Evolutionary conservation across 495 filamentous ascomycete species (phyloP).

Genomic region (Eremomyces bilateralis): DNA sequence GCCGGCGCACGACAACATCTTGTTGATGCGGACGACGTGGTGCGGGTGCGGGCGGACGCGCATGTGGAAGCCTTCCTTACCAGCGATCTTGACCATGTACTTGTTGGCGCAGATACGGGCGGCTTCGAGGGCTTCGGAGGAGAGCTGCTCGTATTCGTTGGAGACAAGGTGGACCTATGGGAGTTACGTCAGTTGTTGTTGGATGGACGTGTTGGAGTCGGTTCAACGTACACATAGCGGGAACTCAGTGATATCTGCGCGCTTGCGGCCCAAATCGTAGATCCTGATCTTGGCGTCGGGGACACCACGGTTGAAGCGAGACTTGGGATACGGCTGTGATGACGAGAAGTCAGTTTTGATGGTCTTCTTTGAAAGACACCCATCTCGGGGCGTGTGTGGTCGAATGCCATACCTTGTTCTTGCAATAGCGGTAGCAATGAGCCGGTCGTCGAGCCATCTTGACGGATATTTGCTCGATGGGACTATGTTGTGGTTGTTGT

Average conservation of each 20-base stretch:
- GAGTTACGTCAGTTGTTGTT: conserved; percentile 14
- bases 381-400: too few relatives aligned
- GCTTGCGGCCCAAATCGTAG: conserved; percentile 99
- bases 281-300: conserved; percentile 98
- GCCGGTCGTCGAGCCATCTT: conserved; percentile 97
- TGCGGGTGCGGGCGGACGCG: conserved; percentile 95
- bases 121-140: conserved; percentile 94
- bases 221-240: conserved; percentile 90
- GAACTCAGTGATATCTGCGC: conserved; percentile 95
- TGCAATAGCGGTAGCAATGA: conserved; percentile 99
- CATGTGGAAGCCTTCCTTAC: conserved; percentile 99
- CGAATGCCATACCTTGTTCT: conserved; percentile 99
- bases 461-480: conserved; percentile 32
- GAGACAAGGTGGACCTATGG: conserved; percentile 68
- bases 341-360: conserved; percentile 1
- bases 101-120: conserved; percentile 99
- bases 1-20: conserved; percentile 99
- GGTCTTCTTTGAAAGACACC: neutral
- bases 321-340: conserved; percentile 88
- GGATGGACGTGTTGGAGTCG: conserved; percentile 68
- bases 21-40: conserved; percentile 99
- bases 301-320: conserved; percentile 99
- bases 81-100: conserved; percentile 87
- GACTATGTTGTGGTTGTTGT: conserved; percentile 3
- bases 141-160: conserved; percentile 98